Percentiles rank a stretch among this genome's conserved stretches.
phyloP scores from a whole-genome alignment of 345 rosid genomes.

The Leavenworthia alabamica region DNA sequence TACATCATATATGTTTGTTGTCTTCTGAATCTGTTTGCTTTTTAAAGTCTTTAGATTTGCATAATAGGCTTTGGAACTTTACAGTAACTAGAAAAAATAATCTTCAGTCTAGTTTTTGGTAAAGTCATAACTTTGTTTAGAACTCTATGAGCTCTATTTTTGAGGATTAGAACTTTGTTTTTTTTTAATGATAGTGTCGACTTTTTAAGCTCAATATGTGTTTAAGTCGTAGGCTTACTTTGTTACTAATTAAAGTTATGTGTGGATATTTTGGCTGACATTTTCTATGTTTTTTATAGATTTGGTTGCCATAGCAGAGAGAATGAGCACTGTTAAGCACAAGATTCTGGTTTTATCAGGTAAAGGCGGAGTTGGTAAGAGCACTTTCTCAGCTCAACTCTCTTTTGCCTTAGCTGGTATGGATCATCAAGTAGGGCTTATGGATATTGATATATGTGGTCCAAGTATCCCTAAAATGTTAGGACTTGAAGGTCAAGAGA shows the following conservation, averaged over 20 bases:
- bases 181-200: background rate
- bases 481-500: conserved; percentile 87
- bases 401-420: conserved; percentile 75
- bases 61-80: background rate
- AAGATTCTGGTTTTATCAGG: conserved; percentile 86
- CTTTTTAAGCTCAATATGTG: background rate
- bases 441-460: conserved; percentile 89
- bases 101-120: background rate
- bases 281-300: conserved; percentile 39
- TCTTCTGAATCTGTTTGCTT: background rate
- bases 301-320: conserved; percentile 81
- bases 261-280: background rate
- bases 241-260: background rate
- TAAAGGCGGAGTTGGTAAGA: conserved; percentile 96
- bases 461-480: conserved; percentile 99
- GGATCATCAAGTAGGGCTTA: conserved; percentile 86
- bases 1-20: background rate
- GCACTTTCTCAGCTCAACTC: conserved; percentile 92
- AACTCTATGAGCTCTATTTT: background rate
- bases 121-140: background rate
- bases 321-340: conserved; percentile 93
- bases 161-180: background rate
- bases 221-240: background rate
- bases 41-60: background rate
- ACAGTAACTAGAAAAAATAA: background rate